These are phyloP conservation scores for Lactarius psammicola DNA, from an alignment of 768 basidiomycete genomes.

Conservation along the genomic window DNA sequence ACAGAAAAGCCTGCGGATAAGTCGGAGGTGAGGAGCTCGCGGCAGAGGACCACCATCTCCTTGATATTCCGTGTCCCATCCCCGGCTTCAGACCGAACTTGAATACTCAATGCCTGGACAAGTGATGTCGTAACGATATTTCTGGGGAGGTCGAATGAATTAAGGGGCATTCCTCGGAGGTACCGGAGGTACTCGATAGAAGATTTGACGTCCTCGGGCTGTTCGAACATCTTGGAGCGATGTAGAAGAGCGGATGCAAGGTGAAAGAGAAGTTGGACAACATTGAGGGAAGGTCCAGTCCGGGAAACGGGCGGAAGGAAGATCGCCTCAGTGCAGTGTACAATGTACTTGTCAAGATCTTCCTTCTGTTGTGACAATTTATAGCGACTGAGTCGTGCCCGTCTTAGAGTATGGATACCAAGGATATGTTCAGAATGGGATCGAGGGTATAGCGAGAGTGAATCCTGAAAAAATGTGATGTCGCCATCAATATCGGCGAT, in stretches of 20 bases:
- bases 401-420: neutral
- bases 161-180: neutral
- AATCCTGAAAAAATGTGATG: neutral
- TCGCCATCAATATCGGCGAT: neutral
- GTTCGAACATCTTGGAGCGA: neutral
- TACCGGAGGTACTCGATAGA: neutral
- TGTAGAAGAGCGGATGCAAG: neutral
- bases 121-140: neutral
- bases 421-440: neutral
- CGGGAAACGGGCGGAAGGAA: neutral
- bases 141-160: neutral
- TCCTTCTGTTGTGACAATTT: neutral
- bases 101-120: neutral
- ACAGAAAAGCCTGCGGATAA: neutral
- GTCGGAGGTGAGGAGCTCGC: neutral
- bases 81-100: neutral
- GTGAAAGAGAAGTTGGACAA: neutral
- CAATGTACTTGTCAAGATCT: neutral
- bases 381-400: fast-evolving
- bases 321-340: neutral
- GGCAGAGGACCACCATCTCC: neutral
- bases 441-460: neutral
- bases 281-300: too few species aligned
- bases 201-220: neutral
- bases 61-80: neutral